Evolutionary conservation across 345 rosid genomes (phyloP), one percentile per base, ranked within the genome.

Genomic region (Populus ilicifolia): DNA sequence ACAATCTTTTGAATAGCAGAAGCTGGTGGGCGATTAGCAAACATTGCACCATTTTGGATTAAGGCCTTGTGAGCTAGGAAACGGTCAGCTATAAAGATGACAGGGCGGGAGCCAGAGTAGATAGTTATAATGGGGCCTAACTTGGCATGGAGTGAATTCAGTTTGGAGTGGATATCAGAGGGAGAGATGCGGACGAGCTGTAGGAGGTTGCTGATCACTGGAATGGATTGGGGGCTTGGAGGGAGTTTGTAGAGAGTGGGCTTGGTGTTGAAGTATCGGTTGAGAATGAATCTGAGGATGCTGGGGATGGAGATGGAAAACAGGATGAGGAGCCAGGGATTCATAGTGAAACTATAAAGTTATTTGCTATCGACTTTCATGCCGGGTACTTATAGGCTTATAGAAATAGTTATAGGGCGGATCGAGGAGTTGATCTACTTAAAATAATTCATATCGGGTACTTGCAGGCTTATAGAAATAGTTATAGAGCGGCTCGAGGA

Each of bases 61-160:
- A 77, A 68, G 21, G 69, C 67, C n/a, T 64, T 67, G 30, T 77
- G 80, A 4, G 80, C 80, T 7, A 30, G 39, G 35, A 69, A 75
- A 35, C 52, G 80, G 50, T 43, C 44, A 35, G 75, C 63, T 65
- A 77, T 71, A 66, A 77, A 77, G 27, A 77, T 77, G 64, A 75
- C 33, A 61, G 75, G 71, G 27, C 80, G 75, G 4, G 71, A 78
- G 16, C 80, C 76, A 1, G 71, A 35, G 59, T 46, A 29, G 38
- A 78, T 63, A 20, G 80, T 78, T n/a, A 78, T 36, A 52, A 78
- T 46, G 0, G 76, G 71, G 66, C 80, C 80, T 27, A 71, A 71
- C 54, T 71, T 48, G 44, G 80, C 65, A 23, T 50, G 70, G 4
- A 78, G 52, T 64, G 23, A 6, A 20, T 52, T 18, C n/a, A 52